Evolutionary conservation across 2,329 filamentous ascomycete species (phyloP).

Genomic region (Beauveria sp.): DNA sequence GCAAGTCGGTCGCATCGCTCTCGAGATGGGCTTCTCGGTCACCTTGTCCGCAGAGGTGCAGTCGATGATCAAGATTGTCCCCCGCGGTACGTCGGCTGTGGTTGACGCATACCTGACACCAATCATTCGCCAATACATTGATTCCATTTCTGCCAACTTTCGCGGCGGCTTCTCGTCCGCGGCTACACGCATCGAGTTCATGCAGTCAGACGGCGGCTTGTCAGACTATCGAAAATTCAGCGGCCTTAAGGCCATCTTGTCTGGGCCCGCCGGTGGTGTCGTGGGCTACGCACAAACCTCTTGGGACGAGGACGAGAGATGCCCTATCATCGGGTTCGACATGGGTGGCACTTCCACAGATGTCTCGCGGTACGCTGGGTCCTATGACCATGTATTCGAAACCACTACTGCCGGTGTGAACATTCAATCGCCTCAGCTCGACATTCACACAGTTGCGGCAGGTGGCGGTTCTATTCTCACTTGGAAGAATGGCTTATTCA

Average conservation of each 20-base stretch:
- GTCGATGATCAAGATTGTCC: slow-evolving; percentile 38
- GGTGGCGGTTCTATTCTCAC: slow-evolving; percentile 65
- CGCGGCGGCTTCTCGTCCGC: slow-evolving; percentile 25
- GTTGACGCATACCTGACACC: slow-evolving; percentile 38
- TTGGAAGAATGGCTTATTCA: slow-evolving; percentile 65
- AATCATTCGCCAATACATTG: slow-evolving; percentile 27
- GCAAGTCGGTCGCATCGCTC: slow-evolving; percentile 27
- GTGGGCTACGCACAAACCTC: slow-evolving; percentile 69
- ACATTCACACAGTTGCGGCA: slow-evolving; percentile 75
- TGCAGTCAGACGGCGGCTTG: slow-evolving; percentile 53
- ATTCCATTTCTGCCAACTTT: slow-evolving; percentile 29
- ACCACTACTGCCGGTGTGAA: slow-evolving; percentile 72
- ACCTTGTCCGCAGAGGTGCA: slow-evolving; percentile 30
- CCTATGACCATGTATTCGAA: slow-evolving; percentile 50
- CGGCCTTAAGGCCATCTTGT: slow-evolving; percentile 62
- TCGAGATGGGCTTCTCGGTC: slow-evolving; percentile 34
- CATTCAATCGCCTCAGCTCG: slow-evolving; percentile 71
- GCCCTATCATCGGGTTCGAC: slow-evolving; percentile 69
- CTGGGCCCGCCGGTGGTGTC: slow-evolving; percentile 69
- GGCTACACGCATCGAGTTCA: slow-evolving; percentile 57
- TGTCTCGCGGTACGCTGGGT: slow-evolving; percentile 56
- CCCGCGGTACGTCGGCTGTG: slow-evolving; percentile 34
- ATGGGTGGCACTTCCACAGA: slow-evolving; percentile 68
- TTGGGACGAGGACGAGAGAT: slow-evolving; percentile 59
- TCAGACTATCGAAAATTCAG: slow-evolving; percentile 56